Percentiles rank a stretch among this genome's conserved stretches.
These are phyloP conservation scores for Aspergillus incahuasiensis DNA, from an alignment of 495 filamentous ascomycete genomes.

Conservation along the genomic window DNA sequence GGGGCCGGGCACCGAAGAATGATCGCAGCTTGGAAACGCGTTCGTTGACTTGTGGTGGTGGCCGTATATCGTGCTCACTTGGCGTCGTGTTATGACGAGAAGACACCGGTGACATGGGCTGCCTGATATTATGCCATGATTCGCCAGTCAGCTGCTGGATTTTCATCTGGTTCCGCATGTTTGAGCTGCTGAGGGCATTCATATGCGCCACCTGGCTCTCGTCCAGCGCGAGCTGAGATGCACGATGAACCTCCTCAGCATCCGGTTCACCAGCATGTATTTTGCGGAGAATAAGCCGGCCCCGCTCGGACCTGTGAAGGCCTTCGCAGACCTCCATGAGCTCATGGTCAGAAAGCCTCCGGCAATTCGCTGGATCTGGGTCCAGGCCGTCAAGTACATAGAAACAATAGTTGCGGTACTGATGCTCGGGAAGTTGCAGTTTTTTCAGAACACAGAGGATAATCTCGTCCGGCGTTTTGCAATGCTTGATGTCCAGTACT, in stretches of 20 bases:
- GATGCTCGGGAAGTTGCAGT: conserved; percentile 68
- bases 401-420: conserved; percentile 76
- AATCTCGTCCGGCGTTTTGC: conserved; percentile 85
- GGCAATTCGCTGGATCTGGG: conserved; percentile 69
- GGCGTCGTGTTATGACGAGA: conserved; percentile 56
- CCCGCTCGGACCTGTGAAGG: conserved; percentile 62
- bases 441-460: conserved; percentile 82
- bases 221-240: conserved; percentile 77
- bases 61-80: conserved; percentile 42
- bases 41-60: conserved; percentile 31
- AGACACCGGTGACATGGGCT: conserved; percentile 74
- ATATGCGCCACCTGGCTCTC: conserved; percentile 70
- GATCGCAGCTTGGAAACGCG: conserved; percentile 58
- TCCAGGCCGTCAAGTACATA: conserved; percentile 80
- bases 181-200: conserved; percentile 58
- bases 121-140: conserved; percentile 73
- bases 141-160: conserved; percentile 81
- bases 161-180: conserved; percentile 66
- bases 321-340: conserved; percentile 76
- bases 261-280: conserved; percentile 84
- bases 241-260: conserved; percentile 70
- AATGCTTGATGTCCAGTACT: conserved; percentile 83
- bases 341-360: conserved; percentile 76
- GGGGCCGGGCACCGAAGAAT: conserved; percentile 88
- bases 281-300: conserved; percentile 83